Evolutionary conservation across 495 filamentous ascomycete species (phyloP), one percentile per base, ranked within the genome.

Genomic region (Paragyromitra xinjiangensis): DNA sequence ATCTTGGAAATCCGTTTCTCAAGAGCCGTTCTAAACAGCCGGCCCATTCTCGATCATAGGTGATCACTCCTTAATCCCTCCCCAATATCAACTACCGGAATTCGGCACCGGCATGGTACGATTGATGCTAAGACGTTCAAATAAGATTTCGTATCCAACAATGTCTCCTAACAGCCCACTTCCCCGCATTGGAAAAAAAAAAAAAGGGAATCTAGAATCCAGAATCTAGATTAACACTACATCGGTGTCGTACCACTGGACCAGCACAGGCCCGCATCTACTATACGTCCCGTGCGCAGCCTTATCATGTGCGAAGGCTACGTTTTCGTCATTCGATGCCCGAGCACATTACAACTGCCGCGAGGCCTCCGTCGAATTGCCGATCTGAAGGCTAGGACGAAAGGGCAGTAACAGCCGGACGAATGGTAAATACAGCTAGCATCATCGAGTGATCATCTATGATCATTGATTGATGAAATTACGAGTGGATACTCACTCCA

Each of bases 111-210:
- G 16, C 58, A 64, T 34, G 40, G 24, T n/a, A 14, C 22, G 63
- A 48, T 53, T 59, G 34, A 40, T 56, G 34, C 34, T 58, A 69
- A 56, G 70, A 66, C 61, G 61, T 73, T 66, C 45, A 73, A 66
- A 73, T 73, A 73, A 65, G 61, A 73, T 73, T 72, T 72, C 59
- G 37, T 12, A 37, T 45, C 42, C 34, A 72, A 64, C 9, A 72
- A 50, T 44, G n/a, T 51, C 34, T 53, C 19, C 39, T 58, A 61
- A 61, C 53, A 34, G 22, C 53, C 22, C 6, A 70, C 19, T 55
- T 50, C 34, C 24, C 53, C 67, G 9, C 39, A 11, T 59, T 45
- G 51, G 11, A 26, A 39, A 68, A 55, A 37, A 24, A 53, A 22
- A 22, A 34, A 34, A 34, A 34, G 2, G 29, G 29, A 29, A 29